Percentiles rank a stretch among this genome's conserved stretches.
Evolutionary conservation across 73 alveolate genomes (phyloP).

Genomic region (Tetrahymena elliotti): DNA sequence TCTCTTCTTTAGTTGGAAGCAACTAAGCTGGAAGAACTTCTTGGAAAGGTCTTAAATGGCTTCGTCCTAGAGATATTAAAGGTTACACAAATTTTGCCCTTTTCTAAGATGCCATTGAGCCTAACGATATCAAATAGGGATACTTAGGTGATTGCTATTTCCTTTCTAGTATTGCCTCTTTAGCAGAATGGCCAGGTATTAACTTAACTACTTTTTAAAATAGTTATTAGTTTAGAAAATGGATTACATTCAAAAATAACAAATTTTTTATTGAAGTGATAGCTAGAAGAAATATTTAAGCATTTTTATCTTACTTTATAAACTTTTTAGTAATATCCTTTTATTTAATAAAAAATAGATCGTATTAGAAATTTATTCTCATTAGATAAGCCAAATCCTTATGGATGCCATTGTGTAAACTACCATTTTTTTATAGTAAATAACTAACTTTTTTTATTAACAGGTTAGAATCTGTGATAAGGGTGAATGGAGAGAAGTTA

Average conservation of each 20-base stretch:
- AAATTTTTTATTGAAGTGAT: no score
- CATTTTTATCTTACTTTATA: no score
- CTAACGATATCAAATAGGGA: constrained; percentile 73
- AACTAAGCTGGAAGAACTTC: background rate
- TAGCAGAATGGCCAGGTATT: constrained; percentile 63
- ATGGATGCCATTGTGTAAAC: background rate
- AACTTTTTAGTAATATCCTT: background rate
- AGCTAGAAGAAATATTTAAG: no score
- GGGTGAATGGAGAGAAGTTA: constrained; percentile 65
- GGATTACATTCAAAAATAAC: background rate
- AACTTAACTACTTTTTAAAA: background rate
- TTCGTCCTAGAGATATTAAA: background rate
- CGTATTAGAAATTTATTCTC: background rate
- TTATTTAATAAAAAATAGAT: background rate
- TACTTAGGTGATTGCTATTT: constrained; percentile 80
- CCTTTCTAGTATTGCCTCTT: constrained; percentile 62
- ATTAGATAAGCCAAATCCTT: background rate
- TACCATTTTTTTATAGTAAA: background rate
- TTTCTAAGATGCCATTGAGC: constrained; percentile 42
- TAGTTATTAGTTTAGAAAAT: background rate
- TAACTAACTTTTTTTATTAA: background rate
- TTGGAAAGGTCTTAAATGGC: background rate
- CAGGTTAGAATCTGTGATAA: constrained; percentile 38
- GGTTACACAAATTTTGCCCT: background rate
- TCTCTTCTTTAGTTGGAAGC: background rate